Conservation (phyloP, 768 basidiomycete genomes). For the Calvatia gigantea region DNA sequence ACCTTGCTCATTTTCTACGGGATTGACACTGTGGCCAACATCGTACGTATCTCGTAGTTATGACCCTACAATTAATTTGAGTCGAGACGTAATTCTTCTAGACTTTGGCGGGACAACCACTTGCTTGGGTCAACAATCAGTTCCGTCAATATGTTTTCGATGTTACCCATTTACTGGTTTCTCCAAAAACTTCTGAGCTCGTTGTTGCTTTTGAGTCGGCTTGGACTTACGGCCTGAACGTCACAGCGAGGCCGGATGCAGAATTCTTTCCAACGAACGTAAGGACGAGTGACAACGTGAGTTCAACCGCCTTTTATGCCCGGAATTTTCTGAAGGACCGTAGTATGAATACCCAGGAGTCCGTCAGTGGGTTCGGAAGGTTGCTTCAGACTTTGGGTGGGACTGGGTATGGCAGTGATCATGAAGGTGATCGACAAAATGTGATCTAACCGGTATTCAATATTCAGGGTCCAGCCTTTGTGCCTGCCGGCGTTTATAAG, state of each 20-base stretch:
- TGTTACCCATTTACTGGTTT: slow-evolving; percentile 37
- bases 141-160: slow-evolving; percentile 55
- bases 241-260: slow-evolving; percentile 44
- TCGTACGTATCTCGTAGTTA: slow-evolving; percentile 35
- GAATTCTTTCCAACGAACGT: slow-evolving; percentile 36
- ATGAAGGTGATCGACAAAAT: neutral
- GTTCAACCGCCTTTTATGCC: neutral
- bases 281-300: slow-evolving; percentile 9
- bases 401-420: slow-evolving; percentile 42
- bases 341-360: slow-evolving; percentile 51
- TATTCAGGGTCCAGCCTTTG: slow-evolving; percentile 51
- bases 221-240: slow-evolving; percentile 50
- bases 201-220: slow-evolving; percentile 53
- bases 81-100: slow-evolving; percentile 14
- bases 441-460: neutral
- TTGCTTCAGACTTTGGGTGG: slow-evolving; percentile 56
- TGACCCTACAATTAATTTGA: neutral
- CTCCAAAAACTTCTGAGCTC: slow-evolving; percentile 38
- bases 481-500: slow-evolving; percentile 52
- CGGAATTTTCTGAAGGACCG: neutral
- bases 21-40: slow-evolving; percentile 54
- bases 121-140: slow-evolving; percentile 58
- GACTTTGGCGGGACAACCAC: slow-evolving; percentile 47
- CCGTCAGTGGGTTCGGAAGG: slow-evolving; percentile 48
- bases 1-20: slow-evolving; percentile 52